Evolutionary conservation across 2,329 filamentous ascomycete species (phyloP).

Genomic region (Tolypocladium cylindrosporum): DNA sequence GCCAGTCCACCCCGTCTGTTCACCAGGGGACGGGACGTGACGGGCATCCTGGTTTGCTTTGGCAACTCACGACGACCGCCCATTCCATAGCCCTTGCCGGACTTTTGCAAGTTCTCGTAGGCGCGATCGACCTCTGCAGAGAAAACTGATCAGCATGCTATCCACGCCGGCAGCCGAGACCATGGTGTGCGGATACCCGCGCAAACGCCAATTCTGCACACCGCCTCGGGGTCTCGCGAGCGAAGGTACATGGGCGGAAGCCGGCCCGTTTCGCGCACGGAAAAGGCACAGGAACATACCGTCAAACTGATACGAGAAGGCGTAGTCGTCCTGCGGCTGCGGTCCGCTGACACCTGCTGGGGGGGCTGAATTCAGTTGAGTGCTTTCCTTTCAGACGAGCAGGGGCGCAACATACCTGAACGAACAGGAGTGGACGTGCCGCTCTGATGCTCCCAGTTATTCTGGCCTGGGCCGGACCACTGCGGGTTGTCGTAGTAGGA

Average conservation of each 20-base stretch:
- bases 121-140: conserved; percentile 84
- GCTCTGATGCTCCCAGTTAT: conserved; percentile 35
- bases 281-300: conserved; percentile 47
- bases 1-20: conserved; percentile 5
- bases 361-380: conserved; percentile 4
- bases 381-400: neutral
- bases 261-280: neutral
- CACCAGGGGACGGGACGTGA: neutral
- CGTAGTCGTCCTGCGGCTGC: conserved; percentile 64
- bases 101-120: conserved; percentile 92
- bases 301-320: conserved; percentile 83
- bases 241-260: neutral
- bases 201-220: neutral
- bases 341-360: conserved; percentile 62
- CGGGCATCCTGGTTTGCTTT: conserved; percentile 1
- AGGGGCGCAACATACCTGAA: conserved; percentile 20
- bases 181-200: neutral
- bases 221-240: neutral
- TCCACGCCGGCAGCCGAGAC: neutral
- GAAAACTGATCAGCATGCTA: neutral
- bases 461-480: conserved; percentile 26
- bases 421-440: conserved; percentile 29
- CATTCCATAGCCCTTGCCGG: conserved; percentile 78
- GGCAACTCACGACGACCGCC: conserved; percentile 61
- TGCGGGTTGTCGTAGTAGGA: conserved; percentile 36